Evolutionary conservation across 108 stramenopile genomes (phyloP).

Genomic region (Cylindrotheca fusiformis): DNA sequence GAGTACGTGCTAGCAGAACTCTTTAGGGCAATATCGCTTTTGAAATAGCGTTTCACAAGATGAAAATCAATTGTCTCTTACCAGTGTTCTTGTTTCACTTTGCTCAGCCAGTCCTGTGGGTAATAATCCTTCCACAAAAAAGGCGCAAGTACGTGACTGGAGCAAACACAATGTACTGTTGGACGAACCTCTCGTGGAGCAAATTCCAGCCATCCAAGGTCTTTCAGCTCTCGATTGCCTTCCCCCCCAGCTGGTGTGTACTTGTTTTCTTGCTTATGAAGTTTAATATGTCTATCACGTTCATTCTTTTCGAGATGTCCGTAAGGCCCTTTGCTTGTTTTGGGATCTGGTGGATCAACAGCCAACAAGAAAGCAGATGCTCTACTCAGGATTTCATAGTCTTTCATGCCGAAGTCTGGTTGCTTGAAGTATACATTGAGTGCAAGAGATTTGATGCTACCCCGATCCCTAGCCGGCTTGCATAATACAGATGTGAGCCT

Average conservation of each 20-base stretch:
- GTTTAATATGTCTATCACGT: conserved; percentile 43
- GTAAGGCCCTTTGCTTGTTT: conserved; percentile 23
- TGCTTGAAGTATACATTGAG: conserved; percentile 80
- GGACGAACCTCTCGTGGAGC: conserved; percentile 69
- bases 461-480: conserved; percentile 5
- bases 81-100: conserved; percentile 67
- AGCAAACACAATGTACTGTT: conserved; percentile 67
- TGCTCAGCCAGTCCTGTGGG: conserved; percentile 73
- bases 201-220: conserved; percentile 83
- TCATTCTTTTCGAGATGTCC: conserved; percentile 40
- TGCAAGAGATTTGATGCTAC: conserved; percentile 55
- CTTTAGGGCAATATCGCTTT: not conserved
- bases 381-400: conserved; percentile 81
- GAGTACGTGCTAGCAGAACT: conserved; percentile 29
- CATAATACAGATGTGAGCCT: conserved; percentile 14
- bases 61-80: conserved; percentile 28
- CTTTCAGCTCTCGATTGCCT: conserved; percentile 40
- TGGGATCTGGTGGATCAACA: conserved; percentile 59
- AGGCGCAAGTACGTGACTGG: conserved; percentile 80
- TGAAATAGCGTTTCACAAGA: not conserved
- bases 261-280: conserved; percentile 44
- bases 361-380: conserved; percentile 73
- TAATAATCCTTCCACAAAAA: conserved; percentile 85
- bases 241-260: conserved; percentile 65
- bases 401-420: conserved; percentile 83